Percentiles rank a stretch among this genome's conserved stretches.
Evolutionary conservation across 345 rosid genomes (phyloP).

Genomic region (Ricinus communis): DNA sequence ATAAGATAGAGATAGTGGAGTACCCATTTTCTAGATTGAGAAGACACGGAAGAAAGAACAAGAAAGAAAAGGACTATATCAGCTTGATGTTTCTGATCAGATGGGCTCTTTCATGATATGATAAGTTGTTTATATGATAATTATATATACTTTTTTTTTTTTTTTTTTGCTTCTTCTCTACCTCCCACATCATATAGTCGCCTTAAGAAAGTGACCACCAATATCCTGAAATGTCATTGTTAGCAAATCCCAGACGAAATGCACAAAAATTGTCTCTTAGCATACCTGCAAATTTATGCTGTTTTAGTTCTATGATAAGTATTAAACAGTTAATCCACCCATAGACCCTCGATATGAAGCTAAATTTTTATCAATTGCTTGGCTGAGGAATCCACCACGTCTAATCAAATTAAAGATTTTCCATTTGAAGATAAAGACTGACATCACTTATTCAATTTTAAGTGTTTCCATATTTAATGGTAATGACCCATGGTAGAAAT

Average conservation of each 20-base stretch:
- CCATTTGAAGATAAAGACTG: neutral
- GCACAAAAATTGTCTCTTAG: neutral
- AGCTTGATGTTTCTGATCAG: neutral
- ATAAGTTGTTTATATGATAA: slow-evolving; percentile 15
- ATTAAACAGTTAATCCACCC: slow-evolving; percentile 8
- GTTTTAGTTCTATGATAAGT: neutral
- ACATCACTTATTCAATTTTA: neutral
- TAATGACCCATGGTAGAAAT: neutral
- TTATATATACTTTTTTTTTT: neutral
- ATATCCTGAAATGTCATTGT: slow-evolving; percentile 4
- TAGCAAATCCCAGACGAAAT: neutral
- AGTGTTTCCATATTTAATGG: neutral
- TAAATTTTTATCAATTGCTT: neutral
- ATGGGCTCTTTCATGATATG: slow-evolving; percentile 13
- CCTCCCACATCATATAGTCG: neutral
- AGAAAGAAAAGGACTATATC: neutral
- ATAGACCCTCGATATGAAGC: too few relatives aligned
- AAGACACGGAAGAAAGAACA: neutral
- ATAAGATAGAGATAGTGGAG: slow-evolving; percentile 25
- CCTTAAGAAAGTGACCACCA: neutral
- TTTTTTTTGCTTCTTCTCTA: neutral
- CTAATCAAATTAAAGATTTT: neutral
- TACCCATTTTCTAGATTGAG: slow-evolving; percentile 12
- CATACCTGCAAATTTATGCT: neutral
- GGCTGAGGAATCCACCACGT: slow-evolving; percentile 18